These are phyloP conservation scores for Arthrobotrys musiformis DNA, from an alignment of 2,329 filamentous ascomycete genomes.

Conservation along the genomic window DNA sequence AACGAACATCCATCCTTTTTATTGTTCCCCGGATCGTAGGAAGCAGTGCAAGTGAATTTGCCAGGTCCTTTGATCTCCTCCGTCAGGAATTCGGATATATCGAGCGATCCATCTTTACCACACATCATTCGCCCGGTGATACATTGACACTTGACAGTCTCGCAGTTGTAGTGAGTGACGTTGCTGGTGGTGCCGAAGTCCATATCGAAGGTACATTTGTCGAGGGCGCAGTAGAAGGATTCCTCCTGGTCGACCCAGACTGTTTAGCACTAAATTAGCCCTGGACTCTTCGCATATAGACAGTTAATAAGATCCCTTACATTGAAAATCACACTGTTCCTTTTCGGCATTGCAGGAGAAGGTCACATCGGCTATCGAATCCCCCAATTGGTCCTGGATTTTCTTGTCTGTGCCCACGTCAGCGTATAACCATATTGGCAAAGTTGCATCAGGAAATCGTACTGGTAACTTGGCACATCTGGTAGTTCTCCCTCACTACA, in stretches of 20 bases:
- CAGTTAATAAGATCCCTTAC: conserved; percentile 64
- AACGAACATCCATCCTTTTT: conserved; percentile 81
- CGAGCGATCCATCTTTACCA: conserved; percentile 88
- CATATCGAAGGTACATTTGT: conserved; percentile 79
- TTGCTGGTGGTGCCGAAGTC: conserved; percentile 78
- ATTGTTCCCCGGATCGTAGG: conserved; percentile 65
- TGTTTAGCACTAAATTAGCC: conserved; percentile 61
- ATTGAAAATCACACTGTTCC: conserved; percentile 91
- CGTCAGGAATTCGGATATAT: conserved; percentile 87
- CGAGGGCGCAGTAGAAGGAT: conserved; percentile 94
- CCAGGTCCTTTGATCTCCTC: conserved; percentile 88
- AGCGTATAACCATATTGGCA: not conserved
- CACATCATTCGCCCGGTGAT: conserved; percentile 93
- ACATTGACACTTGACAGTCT: conserved; percentile 85
- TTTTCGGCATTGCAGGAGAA: conserved; percentile 85
- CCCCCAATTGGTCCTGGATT: conserved; percentile 86
- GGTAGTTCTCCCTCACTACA: conserved; percentile 92
- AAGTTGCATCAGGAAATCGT: conserved; percentile 15
- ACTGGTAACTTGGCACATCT: conserved; percentile 95
- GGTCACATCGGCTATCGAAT: conserved; percentile 88
- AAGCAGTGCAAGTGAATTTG: conserved; percentile 76
- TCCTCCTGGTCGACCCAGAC: conserved; percentile 95
- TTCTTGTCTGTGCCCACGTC: conserved; percentile 71
- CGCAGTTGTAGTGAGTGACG: conserved; percentile 83
- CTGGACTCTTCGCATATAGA: not conserved